phyloP scores from a whole-genome alignment of 805 yeast species.

The Metschnikowia chrysomelidarum region DNA sequence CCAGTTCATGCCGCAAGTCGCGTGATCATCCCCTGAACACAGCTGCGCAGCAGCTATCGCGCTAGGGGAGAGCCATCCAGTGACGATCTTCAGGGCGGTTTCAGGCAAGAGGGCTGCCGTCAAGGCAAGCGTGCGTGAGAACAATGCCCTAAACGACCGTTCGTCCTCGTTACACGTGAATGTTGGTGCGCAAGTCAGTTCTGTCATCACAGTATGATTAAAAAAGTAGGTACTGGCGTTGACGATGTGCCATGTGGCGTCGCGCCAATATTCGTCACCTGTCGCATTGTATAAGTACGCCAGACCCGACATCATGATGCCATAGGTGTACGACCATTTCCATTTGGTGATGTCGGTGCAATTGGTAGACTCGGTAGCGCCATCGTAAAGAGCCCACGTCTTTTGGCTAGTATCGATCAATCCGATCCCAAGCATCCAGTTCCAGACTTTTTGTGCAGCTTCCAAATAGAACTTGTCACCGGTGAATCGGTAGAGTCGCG shows the following conservation, averaged over 20 bases:
- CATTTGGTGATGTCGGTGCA: slow-evolving; percentile 48
- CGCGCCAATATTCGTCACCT: slow-evolving; percentile 42
- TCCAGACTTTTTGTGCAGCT: slow-evolving; percentile 43
- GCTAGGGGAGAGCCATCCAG: slow-evolving; percentile 32
- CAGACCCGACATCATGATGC: slow-evolving; percentile 60
- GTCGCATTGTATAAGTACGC: slow-evolving; percentile 70
- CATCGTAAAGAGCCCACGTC: slow-evolving; percentile 46
- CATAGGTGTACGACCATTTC: slow-evolving; percentile 73
- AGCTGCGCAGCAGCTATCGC: slow-evolving; percentile 69
- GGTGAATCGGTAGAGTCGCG: slow-evolving; percentile 45
- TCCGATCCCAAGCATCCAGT: slow-evolving; percentile 39
- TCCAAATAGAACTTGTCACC: slow-evolving; percentile 37
- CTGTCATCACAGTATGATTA: slow-evolving; percentile 51
- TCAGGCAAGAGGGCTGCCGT: slow-evolving; percentile 56
- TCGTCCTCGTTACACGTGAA: slow-evolving; percentile 69
- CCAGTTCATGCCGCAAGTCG: slow-evolving; percentile 82
- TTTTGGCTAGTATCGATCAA: slow-evolving; percentile 19
- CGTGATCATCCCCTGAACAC: slow-evolving; percentile 79
- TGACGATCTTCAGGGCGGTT: slow-evolving; percentile 38
- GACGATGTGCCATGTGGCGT: slow-evolving; percentile 36
- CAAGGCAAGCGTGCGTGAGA: slow-evolving; percentile 59
- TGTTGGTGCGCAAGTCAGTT: slow-evolving; percentile 54
- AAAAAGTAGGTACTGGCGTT: slow-evolving; percentile 40
- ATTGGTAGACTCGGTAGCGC: slow-evolving; percentile 44
- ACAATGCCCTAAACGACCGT: slow-evolving; percentile 67